These are phyloP conservation scores for Wallacemonas rigidus DNA, from an alignment of 208 protist genomes.

Conservation along the genomic window DNA sequence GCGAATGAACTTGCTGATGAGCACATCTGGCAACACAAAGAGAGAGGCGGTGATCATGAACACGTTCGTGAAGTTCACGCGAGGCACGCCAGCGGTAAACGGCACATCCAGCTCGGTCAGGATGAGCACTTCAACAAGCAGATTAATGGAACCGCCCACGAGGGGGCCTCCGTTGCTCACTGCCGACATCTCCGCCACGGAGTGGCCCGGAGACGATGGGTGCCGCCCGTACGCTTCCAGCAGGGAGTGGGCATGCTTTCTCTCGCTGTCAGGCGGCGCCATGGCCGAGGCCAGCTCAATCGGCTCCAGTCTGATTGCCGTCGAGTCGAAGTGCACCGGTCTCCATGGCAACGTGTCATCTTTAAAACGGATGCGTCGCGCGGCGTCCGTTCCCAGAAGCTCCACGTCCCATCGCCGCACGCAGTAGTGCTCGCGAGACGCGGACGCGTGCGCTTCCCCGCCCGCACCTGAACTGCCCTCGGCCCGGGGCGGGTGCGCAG, in stretches of 20 bases:
- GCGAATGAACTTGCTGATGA: slow-evolving; percentile 63
- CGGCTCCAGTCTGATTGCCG: slow-evolving; percentile 42
- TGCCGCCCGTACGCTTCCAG: background rate
- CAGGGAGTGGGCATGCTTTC: background rate
- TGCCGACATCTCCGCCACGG: slow-evolving; percentile 2
- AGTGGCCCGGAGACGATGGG: background rate
- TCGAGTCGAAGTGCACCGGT: slow-evolving; percentile 43
- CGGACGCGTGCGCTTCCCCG: background rate
- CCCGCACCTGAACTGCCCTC: background rate
- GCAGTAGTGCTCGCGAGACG: background rate
- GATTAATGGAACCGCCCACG: slow-evolving; percentile 58
- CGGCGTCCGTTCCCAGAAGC: slow-evolving; percentile 43
- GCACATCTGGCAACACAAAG: slow-evolving; percentile 60
- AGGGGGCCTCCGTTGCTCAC: slow-evolving; percentile 13
- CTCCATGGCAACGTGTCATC: slow-evolving; percentile 75
- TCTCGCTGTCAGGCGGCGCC: background rate
- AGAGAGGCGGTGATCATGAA: slow-evolving; percentile 63
- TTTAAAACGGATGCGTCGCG: slow-evolving; percentile 39
- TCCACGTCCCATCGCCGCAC: slow-evolving; percentile 28
- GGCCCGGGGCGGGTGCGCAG: background rate
- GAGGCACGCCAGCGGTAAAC: slow-evolving; percentile 51
- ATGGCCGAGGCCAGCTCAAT: slow-evolving; percentile 23
- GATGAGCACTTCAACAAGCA: slow-evolving; percentile 63
- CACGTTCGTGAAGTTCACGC: slow-evolving; percentile 63
- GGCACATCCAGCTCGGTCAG: slow-evolving; percentile 55